Percentiles rank a stretch among this genome's conserved stretches.
These are phyloP conservation scores for Podochytrium sp. DNA, from an alignment of 192 early-diverging fungal genomes.

Conservation along the genomic window DNA sequence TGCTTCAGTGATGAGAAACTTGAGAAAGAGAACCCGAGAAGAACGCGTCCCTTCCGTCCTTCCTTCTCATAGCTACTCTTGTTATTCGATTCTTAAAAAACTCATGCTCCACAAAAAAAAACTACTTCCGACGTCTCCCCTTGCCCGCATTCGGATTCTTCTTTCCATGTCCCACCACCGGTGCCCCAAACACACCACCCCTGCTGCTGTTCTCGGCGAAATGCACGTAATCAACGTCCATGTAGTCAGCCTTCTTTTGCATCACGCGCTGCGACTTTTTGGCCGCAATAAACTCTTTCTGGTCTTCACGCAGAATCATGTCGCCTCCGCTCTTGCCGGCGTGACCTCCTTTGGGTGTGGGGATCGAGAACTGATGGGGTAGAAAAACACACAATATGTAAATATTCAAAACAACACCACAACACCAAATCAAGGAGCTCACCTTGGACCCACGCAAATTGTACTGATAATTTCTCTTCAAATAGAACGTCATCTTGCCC, in stretches of 20 bases:
- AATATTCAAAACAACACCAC: background rate
- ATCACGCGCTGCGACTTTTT: background rate
- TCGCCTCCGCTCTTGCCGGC: slow-evolving; percentile 55
- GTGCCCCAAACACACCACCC: slow-evolving; percentile 21
- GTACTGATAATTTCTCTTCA: slow-evolving; percentile 91
- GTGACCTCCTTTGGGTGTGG: slow-evolving; percentile 76
- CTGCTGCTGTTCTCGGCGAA: background rate
- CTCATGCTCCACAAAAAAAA: background rate
- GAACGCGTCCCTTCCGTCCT: background rate
- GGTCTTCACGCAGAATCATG: slow-evolving; percentile 88
- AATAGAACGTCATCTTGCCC: slow-evolving; percentile 78
- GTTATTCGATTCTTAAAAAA: background rate
- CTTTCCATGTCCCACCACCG: slow-evolving; percentile 48
- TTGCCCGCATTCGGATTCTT: slow-evolving; percentile 50
- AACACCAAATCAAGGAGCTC: slow-evolving; percentile 3
- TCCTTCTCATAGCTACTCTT: background rate
- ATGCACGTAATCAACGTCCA: slow-evolving; percentile 19
- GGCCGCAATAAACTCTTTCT: slow-evolving; percentile 78
- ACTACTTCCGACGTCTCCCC: slow-evolving; percentile 15
- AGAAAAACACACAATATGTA: background rate
- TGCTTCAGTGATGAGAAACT: background rate
- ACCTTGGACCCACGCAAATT: slow-evolving; percentile 86
- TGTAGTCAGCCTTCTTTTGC: slow-evolving; percentile 22
- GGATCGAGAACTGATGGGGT: slow-evolving; percentile 74
- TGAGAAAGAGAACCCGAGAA: too few relatives aligned